Evolutionary conservation across 2,329 filamentous ascomycete species (phyloP).

Genomic region (Pseudogymnoascus sp.): DNA sequence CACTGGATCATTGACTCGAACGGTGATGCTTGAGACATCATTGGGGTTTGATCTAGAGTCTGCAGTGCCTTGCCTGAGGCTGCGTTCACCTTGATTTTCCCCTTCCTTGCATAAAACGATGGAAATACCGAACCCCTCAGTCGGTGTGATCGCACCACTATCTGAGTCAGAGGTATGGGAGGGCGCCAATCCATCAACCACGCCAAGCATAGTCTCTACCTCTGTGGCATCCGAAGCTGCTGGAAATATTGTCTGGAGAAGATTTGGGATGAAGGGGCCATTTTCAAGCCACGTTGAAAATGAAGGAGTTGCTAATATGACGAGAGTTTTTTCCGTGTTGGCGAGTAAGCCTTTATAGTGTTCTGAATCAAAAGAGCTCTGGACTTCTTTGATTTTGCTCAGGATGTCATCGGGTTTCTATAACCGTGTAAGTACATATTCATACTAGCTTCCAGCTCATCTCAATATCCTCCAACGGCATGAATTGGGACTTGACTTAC

Average conservation of each 20-base stretch:
- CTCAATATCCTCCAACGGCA: neutral
- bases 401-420: constrained; percentile 4
- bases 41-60: constrained; percentile 2
- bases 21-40: constrained; percentile 19
- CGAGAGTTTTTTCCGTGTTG: constrained; percentile 15
- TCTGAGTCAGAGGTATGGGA: constrained; percentile 11
- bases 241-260: constrained; percentile 17
- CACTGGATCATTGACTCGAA: constrained; percentile 13
- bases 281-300: constrained; percentile 26
- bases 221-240: constrained; percentile 15
- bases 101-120: constrained; percentile 34
- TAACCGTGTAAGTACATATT: neutral
- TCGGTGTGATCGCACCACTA: constrained; percentile 17
- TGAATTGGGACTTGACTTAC: neutral
- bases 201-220: constrained; percentile 44
- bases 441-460: neutral
- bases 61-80: constrained; percentile 4
- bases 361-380: neutral
- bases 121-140: constrained; percentile 41
- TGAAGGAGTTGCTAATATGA: constrained; percentile 28
- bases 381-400: neutral
- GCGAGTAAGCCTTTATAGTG: neutral
- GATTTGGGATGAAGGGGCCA: constrained; percentile 22
- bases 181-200: constrained; percentile 47
- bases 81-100: constrained; percentile 42